Base-by-base conservation (phyloP, 139 green algal species). In the Tetradesmus lagerheimii region DNA sequence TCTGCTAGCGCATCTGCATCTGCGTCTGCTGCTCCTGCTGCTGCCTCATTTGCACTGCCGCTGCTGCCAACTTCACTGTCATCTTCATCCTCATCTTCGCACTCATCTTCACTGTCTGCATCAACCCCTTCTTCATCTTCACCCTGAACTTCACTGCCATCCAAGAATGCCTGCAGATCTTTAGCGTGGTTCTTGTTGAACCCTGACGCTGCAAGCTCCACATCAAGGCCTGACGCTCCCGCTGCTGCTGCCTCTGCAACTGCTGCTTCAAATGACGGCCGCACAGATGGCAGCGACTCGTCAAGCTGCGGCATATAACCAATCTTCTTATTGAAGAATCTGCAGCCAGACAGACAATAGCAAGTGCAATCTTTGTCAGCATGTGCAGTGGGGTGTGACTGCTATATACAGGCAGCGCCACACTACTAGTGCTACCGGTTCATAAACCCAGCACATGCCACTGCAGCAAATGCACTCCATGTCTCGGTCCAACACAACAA, bases 311-410 rank as follows among this genome's bases (percentile, higher is more conserved):
- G 83, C 34, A 92, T 75, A 75, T 93, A 96, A 6, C 95, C 94
- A 35, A 98, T 93, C 92, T 97, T 98, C 89, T 95, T 97, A 80
- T 38, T 91, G 92, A 97, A 96, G 83, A 96, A 98, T 34, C 91
- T 95, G 90, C 37, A 80, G 38, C 23, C 57, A 71, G 1, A 71
- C 57, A 62, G 4, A 31, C 20, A 31, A 12, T 43, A 86, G 29
- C 43, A 86, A 25, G 11, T 15, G 80, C 29, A 39, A 9, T 23
- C 12, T 50, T 8, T 50, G 43, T n/a, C n/a, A n/a, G n/a, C n/a
- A n/a, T n/a, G n/a, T n/a, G n/a, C n/a, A n/a, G n/a, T n/a, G n/a
- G n/a, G n/a, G n/a, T n/a, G n/a, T n/a, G n/a, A n/a, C n/a, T n/a
- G n/a, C n/a, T n/a, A n/a, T n/a, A n/a, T n/a, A n/a, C n/a, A n/a